Base-by-base conservation (phyloP, 345 rosid species). In the Limnanthes douglasii region DNA sequence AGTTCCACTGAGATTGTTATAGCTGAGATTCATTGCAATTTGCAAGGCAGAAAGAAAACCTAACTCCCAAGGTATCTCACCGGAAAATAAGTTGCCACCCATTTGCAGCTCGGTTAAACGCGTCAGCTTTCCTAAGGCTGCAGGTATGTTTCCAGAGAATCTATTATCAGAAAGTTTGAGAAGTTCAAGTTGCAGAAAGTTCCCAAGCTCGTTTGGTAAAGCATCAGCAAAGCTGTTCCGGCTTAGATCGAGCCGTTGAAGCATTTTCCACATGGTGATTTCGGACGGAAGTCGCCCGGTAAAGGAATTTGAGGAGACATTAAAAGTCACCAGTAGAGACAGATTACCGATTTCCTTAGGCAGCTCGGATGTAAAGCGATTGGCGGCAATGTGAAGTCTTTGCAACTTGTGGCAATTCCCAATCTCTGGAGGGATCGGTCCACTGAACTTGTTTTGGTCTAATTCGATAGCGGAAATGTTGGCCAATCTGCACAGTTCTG, bases 171-270 rank as follows among this genome's bases (percentile, higher is more conserved):
- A 84, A 42, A 84, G 74, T 61, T 45, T 62, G 38, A 90, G 82
- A 57, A 90, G 68, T 72, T 90, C 98, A 5, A 90, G 71, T 50
- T 77, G 86, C 45, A 37, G 56, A 55, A 90, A 67, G 52, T 51
- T 59, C 30, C 98, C 98, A 5, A 90, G 62, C 53, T 77, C 81
- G n/a, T 33, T 15, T 14, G 94, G 94, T 37, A 90, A 63, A 47
- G 69, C 45, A 29, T 69, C 82, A 0, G 63, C 41, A 33, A 90
- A 90, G 37, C 51, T 54, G 56, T 90, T 90, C 18, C 31, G 34
- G 56, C 86, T 77, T 39, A 90, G 58, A 69, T 90, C 98, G 41
- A 90, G 81, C 6, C 94, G 73, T 56, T 90, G 95, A 57, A 90
- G 95, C 81, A 53, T 73, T 61, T 26, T 61, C 62, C 95, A 84